Evolutionary conservation across 2,329 filamentous ascomycete species (phyloP).

Genomic region (Penicillium sp.): DNA sequence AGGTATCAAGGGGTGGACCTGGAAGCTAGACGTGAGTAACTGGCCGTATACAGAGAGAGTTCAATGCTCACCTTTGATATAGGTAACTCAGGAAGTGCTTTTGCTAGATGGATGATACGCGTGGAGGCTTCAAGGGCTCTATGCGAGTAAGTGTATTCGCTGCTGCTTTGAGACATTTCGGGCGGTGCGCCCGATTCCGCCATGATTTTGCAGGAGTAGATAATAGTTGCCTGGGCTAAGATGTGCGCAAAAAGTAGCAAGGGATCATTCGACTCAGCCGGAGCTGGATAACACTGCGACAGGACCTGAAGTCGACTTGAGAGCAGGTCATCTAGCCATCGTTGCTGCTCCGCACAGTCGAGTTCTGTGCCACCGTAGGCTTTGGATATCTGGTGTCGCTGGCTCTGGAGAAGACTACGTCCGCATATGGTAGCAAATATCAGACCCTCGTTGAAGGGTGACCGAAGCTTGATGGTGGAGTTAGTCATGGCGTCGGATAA

Average conservation of each 20-base stretch:
- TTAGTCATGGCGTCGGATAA: conserved; percentile 36
- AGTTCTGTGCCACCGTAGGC: conserved; percentile 24
- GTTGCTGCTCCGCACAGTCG: conserved; percentile 24
- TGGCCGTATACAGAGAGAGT: not conserved
- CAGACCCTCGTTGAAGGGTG: conserved; percentile 38
- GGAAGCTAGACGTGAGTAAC: not conserved
- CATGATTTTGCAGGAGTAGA: conserved; percentile 26
- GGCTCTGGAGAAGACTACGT: conserved; percentile 26
- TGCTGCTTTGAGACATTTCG: not conserved
- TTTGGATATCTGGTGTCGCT: conserved; percentile 22
- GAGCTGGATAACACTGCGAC: conserved; percentile 23
- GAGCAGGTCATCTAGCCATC: conserved; percentile 27
- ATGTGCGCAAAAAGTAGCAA: conserved; percentile 29
- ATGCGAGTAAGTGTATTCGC: not conserved
- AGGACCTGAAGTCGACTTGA: conserved; percentile 23
- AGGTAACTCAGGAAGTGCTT: conserved; percentile 15
- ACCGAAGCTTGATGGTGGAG: conserved; percentile 22
- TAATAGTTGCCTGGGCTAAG: conserved; percentile 25
- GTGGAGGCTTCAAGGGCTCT: conserved; percentile 22
- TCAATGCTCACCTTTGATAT: conserved; percentile 19
- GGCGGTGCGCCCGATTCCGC: not conserved
- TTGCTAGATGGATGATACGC: conserved; percentile 17
- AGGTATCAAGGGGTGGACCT: conserved; percentile 30
- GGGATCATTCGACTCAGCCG: conserved; percentile 19
- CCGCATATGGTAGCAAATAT: conserved; percentile 36